These are phyloP conservation scores for Macroventuria anomochaeta DNA, from an alignment of 2,329 filamentous ascomycete genomes.

Conservation along the genomic window DNA sequence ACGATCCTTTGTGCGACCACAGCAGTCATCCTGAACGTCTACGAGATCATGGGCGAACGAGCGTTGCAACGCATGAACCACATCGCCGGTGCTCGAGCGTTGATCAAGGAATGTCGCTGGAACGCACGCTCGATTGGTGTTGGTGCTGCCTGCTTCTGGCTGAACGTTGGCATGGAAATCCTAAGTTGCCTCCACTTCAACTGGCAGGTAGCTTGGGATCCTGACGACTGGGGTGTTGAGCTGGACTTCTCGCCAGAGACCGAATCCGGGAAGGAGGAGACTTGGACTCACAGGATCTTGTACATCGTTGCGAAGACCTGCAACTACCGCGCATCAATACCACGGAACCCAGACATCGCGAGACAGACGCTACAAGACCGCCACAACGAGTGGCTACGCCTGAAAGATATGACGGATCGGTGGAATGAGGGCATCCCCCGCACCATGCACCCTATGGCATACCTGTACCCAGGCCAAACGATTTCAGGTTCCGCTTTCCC, in stretches of 20 bases:
- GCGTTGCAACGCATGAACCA: slow-evolving; percentile 85
- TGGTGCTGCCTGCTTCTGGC: slow-evolving; percentile 90
- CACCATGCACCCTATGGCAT: slow-evolving; percentile 86
- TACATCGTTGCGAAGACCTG: slow-evolving; percentile 87
- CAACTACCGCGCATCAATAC: slow-evolving; percentile 78
- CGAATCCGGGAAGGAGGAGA: slow-evolving; percentile 72
- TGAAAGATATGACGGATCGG: slow-evolving; percentile 81
- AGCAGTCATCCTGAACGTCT: slow-evolving; percentile 87
- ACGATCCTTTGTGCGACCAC: slow-evolving; percentile 84
- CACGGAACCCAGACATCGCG: slow-evolving; percentile 65
- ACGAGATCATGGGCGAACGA: slow-evolving; percentile 88
- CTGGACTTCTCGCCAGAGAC: slow-evolving; percentile 70
- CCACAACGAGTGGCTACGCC: slow-evolving; percentile 75
- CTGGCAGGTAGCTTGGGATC: slow-evolving; percentile 86
- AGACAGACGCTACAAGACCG: slow-evolving; percentile 68
- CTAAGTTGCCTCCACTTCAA: slow-evolving; percentile 86
- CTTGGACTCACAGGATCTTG: slow-evolving; percentile 88
- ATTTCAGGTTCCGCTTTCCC: slow-evolving; percentile 78
- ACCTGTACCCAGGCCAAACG: slow-evolving; percentile 72
- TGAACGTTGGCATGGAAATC: slow-evolving; percentile 91
- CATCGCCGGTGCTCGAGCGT: slow-evolving; percentile 80
- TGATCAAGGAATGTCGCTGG: slow-evolving; percentile 92
- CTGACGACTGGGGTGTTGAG: slow-evolving; percentile 87
- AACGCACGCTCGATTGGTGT: slow-evolving; percentile 78
- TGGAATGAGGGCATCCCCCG: slow-evolving; percentile 82